Evolutionary conservation across 306 rosid species (phyloP).

Genomic region (Bauhinia variegata): DNA sequence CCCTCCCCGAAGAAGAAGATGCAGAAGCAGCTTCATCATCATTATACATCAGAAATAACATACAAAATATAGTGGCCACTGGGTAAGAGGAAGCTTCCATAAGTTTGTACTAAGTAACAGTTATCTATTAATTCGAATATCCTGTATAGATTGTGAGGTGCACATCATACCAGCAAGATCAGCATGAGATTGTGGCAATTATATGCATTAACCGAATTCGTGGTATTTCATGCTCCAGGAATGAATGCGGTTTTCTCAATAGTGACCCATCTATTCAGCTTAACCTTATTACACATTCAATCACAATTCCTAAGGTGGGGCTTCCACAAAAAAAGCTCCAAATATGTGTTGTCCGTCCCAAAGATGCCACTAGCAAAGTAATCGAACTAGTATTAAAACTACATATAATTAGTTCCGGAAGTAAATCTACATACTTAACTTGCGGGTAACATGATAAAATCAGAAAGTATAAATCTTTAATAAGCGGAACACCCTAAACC

Average conservation of each 20-base stretch:
- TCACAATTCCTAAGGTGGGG: no score
- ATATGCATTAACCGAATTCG: no score
- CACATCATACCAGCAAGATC: no score
- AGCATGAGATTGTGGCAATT: no score
- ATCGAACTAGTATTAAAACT: neutral
- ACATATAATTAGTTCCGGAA: conserved; percentile 4
- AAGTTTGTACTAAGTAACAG: neutral
- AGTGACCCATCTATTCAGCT: no score
- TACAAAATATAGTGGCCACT: neutral
- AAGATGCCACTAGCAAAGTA: neutral
- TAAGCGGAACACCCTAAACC: neutral
- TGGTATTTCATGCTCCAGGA: no score
- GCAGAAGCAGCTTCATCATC: neutral
- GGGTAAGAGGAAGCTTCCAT: neutral
- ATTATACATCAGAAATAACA: neutral
- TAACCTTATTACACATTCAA: no score
- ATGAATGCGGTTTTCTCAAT: no score
- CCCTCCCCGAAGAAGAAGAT: no score
- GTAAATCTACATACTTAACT: neutral
- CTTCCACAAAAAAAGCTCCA: no score
- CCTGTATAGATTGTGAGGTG: neutral
- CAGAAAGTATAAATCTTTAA: conserved; percentile 5
- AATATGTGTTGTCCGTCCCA: no score
- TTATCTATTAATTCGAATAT: neutral
- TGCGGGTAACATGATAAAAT: conserved; percentile 17